phyloP scores from a whole-genome alignment of 2,329 filamentous ascomycete species.

The Penicillium sp. region DNA sequence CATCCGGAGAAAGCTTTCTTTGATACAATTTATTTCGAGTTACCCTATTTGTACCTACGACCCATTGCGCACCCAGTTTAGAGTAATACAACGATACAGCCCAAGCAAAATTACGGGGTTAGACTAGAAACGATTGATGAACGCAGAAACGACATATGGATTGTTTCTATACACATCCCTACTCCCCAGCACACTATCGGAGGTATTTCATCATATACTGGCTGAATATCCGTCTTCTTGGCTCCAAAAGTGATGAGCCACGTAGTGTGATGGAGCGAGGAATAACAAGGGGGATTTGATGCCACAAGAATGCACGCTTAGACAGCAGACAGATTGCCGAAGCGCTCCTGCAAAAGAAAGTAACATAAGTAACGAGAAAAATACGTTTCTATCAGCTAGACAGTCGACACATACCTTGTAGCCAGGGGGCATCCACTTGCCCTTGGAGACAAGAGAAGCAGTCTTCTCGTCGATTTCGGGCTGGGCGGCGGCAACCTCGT shows the following conservation, averaged over 20 bases:
- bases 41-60: background rate
- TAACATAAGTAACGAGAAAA: slow-evolving; percentile 2
- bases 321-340: slow-evolving; percentile 92
- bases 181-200: slow-evolving; percentile 31
- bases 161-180: slow-evolving; percentile 44
- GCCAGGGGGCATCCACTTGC: slow-evolving; percentile 95
- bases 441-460: slow-evolving; percentile 89
- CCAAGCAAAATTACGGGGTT: background rate
- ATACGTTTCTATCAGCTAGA: too few species aligned
- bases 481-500: slow-evolving; percentile 90
- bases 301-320: slow-evolving; percentile 56
- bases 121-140: background rate
- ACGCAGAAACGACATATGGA: slow-evolving; percentile 35
- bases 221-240: slow-evolving; percentile 26
- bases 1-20: background rate
- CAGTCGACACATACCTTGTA: slow-evolving; percentile 76
- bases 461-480: slow-evolving; percentile 98
- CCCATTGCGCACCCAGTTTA: background rate
- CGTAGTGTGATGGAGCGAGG: slow-evolving; percentile 32
- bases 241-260: slow-evolving; percentile 31
- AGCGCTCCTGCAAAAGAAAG: slow-evolving; percentile 75
- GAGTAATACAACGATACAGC: background rate
- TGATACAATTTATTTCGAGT: background rate
- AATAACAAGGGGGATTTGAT: slow-evolving; percentile 32
- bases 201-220: slow-evolving; percentile 21